A percentile compares a stretch with the other conserved stretches of the same genome.
Evolutionary conservation across 805 yeast species (phyloP).

Genomic region (Kockiozyma suomiensis): DNA sequence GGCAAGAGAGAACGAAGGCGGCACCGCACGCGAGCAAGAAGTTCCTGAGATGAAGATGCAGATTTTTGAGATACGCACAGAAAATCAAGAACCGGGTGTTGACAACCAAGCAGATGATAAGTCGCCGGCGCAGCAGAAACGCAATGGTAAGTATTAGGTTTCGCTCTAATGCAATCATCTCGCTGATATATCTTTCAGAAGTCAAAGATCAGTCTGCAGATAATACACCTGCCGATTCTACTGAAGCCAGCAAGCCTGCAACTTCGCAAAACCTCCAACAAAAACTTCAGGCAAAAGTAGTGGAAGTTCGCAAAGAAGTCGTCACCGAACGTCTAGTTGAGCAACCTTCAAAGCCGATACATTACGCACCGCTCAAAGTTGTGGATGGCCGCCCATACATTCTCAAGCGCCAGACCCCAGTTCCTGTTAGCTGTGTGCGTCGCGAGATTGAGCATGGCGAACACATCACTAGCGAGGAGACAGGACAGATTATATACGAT

Average conservation of each 20-base stretch:
- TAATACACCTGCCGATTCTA: background rate
- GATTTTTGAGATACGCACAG: constrained; percentile 3
- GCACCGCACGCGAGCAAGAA: background rate
- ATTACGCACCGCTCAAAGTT: constrained; percentile 2
- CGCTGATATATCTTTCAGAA: too few species aligned
- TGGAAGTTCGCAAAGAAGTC: constrained; percentile 7
- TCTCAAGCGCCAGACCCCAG: constrained; percentile 7
- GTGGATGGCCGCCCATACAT: constrained; percentile 16
- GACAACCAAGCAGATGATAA: constrained; percentile 2
- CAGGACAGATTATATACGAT: constrained; percentile 57
- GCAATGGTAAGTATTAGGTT: too few species aligned
- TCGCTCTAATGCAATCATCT: too few species aligned
- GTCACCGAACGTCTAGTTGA: constrained; percentile 1
- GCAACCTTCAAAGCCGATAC: background rate
- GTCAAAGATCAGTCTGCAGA: background rate
- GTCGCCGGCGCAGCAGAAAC: background rate
- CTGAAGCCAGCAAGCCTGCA: too few species aligned
- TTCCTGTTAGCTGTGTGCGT: constrained; percentile 56
- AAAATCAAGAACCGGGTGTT: background rate
- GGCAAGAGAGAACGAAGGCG: background rate
- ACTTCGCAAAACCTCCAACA: too few species aligned
- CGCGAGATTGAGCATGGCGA: constrained; percentile 77
- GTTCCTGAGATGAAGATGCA: constrained; percentile 2
- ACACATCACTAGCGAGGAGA: constrained; percentile 62
- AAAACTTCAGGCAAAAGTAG: background rate